Conservation (phyloP, 208 protist genomes). For the Leishmania martiniquensis region DNA sequence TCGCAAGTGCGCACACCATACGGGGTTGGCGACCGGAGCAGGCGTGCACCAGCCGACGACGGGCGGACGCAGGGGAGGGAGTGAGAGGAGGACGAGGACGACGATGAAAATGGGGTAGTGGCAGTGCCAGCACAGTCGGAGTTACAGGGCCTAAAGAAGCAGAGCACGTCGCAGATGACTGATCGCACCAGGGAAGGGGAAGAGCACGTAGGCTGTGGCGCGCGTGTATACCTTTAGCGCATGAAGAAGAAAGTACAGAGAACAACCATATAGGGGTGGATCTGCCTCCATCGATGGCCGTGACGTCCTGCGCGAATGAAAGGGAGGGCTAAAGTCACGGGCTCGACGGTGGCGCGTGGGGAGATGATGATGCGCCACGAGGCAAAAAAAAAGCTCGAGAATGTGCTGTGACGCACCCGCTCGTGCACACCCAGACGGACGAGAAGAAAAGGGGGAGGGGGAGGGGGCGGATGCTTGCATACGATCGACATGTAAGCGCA, state of each 20-base stretch:
- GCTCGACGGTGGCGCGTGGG: neutral
- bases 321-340: neutral
- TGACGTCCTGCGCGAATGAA: neutral
- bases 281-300: neutral
- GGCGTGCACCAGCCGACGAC: too few relatives aligned
- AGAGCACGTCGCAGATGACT: too few relatives aligned
- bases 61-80: too few relatives aligned
- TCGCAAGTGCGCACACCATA: too few relatives aligned
- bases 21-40: too few relatives aligned
- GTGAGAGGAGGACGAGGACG: too few relatives aligned
- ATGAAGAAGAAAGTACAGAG: neutral
- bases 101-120: slow-evolving; percentile 1
- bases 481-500: neutral
- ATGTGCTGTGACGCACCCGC: neutral
- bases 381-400: neutral
- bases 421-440: neutral
- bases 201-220: neutral
- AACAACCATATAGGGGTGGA: neutral
- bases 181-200: too few relatives aligned
- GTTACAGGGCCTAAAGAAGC: neutral
- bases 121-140: neutral
- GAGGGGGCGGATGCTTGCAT: neutral
- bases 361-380: neutral
- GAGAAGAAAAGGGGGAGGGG: neutral
- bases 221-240: neutral